Percentiles rank a stretch among this genome's conserved stretches.
phyloP scores from a whole-genome alignment of 179 eudicot species.

The Actinidia chinensis region DNA sequence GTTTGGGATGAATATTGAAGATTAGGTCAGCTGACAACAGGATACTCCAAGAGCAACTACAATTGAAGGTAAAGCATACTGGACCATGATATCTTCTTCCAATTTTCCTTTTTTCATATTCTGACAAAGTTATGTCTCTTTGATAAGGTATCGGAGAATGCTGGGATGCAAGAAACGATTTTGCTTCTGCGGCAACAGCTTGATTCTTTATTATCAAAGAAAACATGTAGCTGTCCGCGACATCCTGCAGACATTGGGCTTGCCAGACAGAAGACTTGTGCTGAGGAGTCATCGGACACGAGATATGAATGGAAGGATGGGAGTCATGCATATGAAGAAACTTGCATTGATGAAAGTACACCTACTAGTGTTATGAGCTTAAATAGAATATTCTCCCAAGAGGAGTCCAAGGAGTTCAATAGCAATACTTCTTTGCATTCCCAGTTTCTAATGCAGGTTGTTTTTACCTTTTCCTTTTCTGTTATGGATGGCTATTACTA shows the following conservation, averaged over 20 bases:
- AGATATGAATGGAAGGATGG: conserved; percentile 21
- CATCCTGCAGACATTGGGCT: conserved; percentile 7
- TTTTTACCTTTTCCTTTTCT: not conserved
- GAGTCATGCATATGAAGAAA: conserved; percentile 25
- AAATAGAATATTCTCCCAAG: conserved; percentile 32
- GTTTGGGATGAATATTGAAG: conserved; percentile 36
- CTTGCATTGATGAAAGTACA: conserved; percentile 30
- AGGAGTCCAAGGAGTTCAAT: conserved; percentile 26
- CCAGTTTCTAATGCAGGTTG: conserved; percentile 38
- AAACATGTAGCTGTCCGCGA: conserved; percentile 22
- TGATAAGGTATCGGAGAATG: conserved; percentile 32
- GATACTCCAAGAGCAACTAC: conserved; percentile 92
- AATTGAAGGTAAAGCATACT: conserved; percentile 61
- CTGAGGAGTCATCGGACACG: conserved; percentile 13
- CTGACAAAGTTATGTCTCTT: conserved; percentile 3
- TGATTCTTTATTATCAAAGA: conserved; percentile 27
- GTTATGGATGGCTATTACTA: too few species aligned
- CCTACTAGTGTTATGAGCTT: conserved; percentile 44
- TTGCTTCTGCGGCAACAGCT: conserved; percentile 38
- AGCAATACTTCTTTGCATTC: conserved; percentile 28
- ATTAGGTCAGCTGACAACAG: conserved; percentile 92
- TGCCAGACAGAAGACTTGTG: conserved; percentile 12
- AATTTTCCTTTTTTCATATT: not conserved
- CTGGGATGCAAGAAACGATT: conserved; percentile 48
- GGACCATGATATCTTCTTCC: not conserved